A percentile compares a stretch with the other conserved stretches of the same genome.
phyloP scores from a whole-genome alignment of 805 yeast genomes.

The Suhomyces tanzawaensis region DNA sequence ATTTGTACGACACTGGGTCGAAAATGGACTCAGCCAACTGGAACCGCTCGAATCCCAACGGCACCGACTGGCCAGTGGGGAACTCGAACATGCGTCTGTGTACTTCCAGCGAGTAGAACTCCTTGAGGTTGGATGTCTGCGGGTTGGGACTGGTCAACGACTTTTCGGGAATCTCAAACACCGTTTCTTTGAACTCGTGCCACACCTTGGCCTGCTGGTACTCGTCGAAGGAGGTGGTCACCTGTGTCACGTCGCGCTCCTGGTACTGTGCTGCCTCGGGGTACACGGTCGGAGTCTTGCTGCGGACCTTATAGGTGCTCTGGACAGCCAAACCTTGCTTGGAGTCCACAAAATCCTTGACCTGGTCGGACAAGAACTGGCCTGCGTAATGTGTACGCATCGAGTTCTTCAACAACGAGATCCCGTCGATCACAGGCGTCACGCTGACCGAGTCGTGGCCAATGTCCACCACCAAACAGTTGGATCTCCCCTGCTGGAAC shows the following conservation, averaged over 20 bases:
- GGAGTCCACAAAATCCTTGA: slow-evolving; percentile 38
- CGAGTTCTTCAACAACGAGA: slow-evolving; percentile 66
- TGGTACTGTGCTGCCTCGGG: slow-evolving; percentile 28
- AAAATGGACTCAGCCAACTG: slow-evolving; percentile 72
- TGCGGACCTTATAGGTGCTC: slow-evolving; percentile 47
- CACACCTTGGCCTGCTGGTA: slow-evolving; percentile 55
- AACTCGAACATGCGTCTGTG: slow-evolving; percentile 60
- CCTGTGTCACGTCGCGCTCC: slow-evolving; percentile 21
- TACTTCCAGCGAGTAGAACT: slow-evolving; percentile 25
- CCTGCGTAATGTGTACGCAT: slow-evolving; percentile 77
- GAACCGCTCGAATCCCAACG: slow-evolving; percentile 59
- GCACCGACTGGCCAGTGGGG: slow-evolving; percentile 70
- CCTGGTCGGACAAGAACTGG: slow-evolving; percentile 54
- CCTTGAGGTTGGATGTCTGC: slow-evolving; percentile 21
- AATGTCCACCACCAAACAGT: slow-evolving; percentile 79
- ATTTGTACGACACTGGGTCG: slow-evolving; percentile 50
- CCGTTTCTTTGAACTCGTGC: slow-evolving; percentile 75
- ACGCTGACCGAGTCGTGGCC: slow-evolving; percentile 78
- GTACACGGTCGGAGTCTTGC: slow-evolving; percentile 38
- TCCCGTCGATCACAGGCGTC: slow-evolving; percentile 81
- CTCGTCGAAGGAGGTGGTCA: slow-evolving; percentile 51
- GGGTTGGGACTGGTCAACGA: slow-evolving; percentile 19
- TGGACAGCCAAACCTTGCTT: slow-evolving; percentile 28
- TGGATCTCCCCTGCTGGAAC: slow-evolving; percentile 85
- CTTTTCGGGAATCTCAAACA: slow-evolving; percentile 54